phyloP scores from a whole-genome alignment of 2,329 filamentous ascomycete species.

The Colletotrichum sp. region DNA sequence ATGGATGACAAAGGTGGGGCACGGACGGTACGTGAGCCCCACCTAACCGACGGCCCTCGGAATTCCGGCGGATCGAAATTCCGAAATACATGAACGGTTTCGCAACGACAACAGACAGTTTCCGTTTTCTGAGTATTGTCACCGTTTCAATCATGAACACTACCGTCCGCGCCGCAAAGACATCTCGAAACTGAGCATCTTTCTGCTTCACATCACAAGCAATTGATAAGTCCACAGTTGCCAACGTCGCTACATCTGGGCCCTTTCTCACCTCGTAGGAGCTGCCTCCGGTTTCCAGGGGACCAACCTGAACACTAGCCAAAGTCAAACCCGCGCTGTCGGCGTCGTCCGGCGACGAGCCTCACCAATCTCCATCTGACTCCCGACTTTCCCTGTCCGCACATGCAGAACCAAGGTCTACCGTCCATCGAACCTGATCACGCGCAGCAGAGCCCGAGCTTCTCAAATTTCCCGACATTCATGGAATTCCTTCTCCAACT shows the following conservation, averaged over 20 bases:
- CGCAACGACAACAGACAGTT: not conserved
- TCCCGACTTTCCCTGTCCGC: not conserved
- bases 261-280: not conserved
- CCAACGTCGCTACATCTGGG: not conserved
- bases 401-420: not conserved
- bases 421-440: not conserved
- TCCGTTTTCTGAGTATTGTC: not conserved
- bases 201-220: not conserved
- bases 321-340: not conserved
- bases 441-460: not conserved
- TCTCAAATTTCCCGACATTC: not conserved
- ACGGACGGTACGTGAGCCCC: not conserved
- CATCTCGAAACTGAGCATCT: not conserved
- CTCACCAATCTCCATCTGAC: not conserved
- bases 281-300: not conserved
- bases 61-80: not conserved
- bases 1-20: not conserved
- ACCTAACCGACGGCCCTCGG: not conserved
- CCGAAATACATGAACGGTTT: not conserved
- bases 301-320: not conserved
- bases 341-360: not conserved
- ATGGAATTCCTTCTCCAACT: not conserved
- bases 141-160: not conserved
- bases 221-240: not conserved
- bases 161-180: not conserved